Conservation (phyloP, 768 basidiomycete species). For the Mycena kentingensis region DNA sequence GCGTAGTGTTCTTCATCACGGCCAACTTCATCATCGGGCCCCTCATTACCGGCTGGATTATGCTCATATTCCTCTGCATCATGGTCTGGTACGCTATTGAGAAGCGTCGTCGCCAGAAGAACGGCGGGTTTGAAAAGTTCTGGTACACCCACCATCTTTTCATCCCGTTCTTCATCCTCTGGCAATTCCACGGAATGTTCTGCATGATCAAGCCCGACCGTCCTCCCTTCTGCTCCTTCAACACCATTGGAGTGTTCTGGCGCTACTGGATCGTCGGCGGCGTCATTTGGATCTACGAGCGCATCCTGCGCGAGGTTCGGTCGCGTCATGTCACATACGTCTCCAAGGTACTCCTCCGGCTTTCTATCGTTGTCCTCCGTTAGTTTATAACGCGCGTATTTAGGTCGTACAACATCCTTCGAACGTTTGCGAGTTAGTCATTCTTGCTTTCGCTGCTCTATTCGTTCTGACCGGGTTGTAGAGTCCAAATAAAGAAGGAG, state of each 20-base stretch:
- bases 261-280: constrained; percentile 92
- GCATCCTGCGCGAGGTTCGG: constrained; percentile 88
- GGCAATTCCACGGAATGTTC: constrained; percentile 97
- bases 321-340: constrained; percentile 91
- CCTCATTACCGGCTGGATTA: constrained; percentile 84
- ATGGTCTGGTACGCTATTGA: constrained; percentile 90
- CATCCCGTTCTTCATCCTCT: constrained; percentile 88
- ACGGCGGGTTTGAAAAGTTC: constrained; percentile 73
- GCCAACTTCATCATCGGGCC: constrained; percentile 87
- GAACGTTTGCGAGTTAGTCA: constrained; percentile 89
- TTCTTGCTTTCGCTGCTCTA: too few species aligned
- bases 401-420: constrained; percentile 96
- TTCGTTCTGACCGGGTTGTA: too few species aligned
- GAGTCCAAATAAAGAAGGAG: constrained; percentile 98
- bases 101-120: constrained; percentile 69
- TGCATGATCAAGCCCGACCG: constrained; percentile 95
- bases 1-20: constrained; percentile 66
- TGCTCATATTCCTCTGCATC: constrained; percentile 68
- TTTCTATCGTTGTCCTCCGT: too few species aligned
- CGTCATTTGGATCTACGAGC: constrained; percentile 82
- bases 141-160: constrained; percentile 92
- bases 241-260: constrained; percentile 93
- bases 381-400: too few species aligned
- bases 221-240: constrained; percentile 84
- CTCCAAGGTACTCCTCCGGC: too few species aligned